Evolutionary conservation across 495 filamentous ascomycete genomes (phyloP), one percentile per base, ranked within the genome.

Genomic region (Mytilinidion resinicola): DNA sequence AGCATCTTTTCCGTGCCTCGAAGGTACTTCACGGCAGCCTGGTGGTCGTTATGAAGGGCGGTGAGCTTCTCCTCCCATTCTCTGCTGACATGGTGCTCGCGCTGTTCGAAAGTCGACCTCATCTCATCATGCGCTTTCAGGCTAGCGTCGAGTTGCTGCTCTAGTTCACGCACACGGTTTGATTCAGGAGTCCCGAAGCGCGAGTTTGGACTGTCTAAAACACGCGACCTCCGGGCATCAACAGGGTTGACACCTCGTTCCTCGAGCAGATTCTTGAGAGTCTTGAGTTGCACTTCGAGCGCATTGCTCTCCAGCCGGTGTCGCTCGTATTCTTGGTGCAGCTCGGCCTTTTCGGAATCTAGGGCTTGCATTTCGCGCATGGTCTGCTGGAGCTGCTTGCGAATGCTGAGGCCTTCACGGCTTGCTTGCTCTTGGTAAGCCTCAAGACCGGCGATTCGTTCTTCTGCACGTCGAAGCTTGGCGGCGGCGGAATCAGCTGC

Each of bases 1-100:
- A 98, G 79, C 89, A 99, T 95, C 80, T 96, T 96, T 74, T 99
- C 95, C 1, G 92, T 96, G 41, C 93, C 95, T 68, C 96, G 95
- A 61, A 99, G 90, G 68, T 99, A 99, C 72, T 96, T 91, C n/a
- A 97, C 91, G 11, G 95, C 91, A n/a, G 95, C 96, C 69, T 95
- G 90, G 69, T 99, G 96, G 68, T 99, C 93, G 69, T 89, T 90
- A 69, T 96, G 91, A 20, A 99, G 83, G 67, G 95, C 89, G 53
- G 87, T 82, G 53, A 99, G 77, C 70, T 96, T 96, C 69, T 95
- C 91, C 49, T 88, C 85, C 74, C 92, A 97, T 47, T 86, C 82
- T 59, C 82, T 79, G 51, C 91, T 89, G 15, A 89, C 85, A 67
- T 96, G 90, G 65, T 93, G 84, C 56, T 89, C 84, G 35, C 89